Evolutionary conservation across 2,329 filamentous ascomycete species (phyloP), one percentile per base, ranked within the genome.

Genomic region (Ilyonectria destructans): DNA sequence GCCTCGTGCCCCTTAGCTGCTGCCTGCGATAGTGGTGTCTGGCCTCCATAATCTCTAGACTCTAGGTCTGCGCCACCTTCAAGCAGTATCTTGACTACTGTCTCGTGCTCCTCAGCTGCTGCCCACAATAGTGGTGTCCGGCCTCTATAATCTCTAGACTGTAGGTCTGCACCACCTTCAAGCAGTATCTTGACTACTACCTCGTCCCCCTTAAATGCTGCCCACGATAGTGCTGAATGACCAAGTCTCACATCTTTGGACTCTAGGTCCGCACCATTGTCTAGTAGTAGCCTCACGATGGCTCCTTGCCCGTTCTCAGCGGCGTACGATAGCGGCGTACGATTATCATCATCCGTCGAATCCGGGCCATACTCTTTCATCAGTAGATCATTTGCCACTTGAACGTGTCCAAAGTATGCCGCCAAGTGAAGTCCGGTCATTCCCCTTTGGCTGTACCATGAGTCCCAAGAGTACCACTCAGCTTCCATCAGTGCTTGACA

Each of bases 361-460:
- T 43, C 10, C 31, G 10, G 19, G 55, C 55, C 21, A 55, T 23
- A 48, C 31, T 13, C 10, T 23, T 4, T 33, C 31, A 2, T 58
- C 26, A 26, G 26, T 26, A 26, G 26, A 26, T 26, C 26, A 26
- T 26, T 26, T 26, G 5, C 26, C 26, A 6, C 26, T 26, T 26
- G 26, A 26, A 4, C 6, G 6, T 26, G 26, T 2, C 23, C 65
- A 29, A 64, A 64, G 13, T 35, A 49, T 37, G 59, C 65, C 12
- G 67, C 60, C 19, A 63, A 33, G 21, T 70, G 68, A 6, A 70
- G n/a, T 5, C 65, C 68, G 2, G 52, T 57, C 21, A 35, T 17
- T 12, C 23, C 23, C n/a, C n/a, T n/a, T n/a, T n/a, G n/a, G n/a
- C n/a, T n/a, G n/a, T n/a, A n/a, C n/a, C n/a, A n/a, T n/a, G n/a